phyloP scores from a whole-genome alignment of 768 basidiomycete genomes.

The Pisolithus marmoratus region DNA sequence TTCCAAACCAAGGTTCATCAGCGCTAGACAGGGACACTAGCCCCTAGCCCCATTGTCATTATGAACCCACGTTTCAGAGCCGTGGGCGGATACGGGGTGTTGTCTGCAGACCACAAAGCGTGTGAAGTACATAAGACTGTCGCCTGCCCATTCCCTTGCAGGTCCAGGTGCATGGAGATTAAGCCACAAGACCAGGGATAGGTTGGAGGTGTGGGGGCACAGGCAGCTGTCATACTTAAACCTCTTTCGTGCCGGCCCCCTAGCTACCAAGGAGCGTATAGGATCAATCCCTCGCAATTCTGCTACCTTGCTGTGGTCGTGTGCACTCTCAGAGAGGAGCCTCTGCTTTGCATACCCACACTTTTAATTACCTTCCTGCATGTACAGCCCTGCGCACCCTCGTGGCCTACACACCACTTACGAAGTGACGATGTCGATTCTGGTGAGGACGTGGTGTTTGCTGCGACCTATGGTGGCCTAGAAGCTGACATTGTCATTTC shows the following conservation, averaged over 20 bases:
- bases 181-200: background rate
- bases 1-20: background rate
- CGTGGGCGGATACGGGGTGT: background rate
- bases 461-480: conserved; percentile 3
- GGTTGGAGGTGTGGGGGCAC: background rate
- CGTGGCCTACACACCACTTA: conserved; percentile 19
- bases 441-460: conserved; percentile 20
- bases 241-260: background rate
- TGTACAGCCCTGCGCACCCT: conserved; percentile 10
- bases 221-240: background rate
- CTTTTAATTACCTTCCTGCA: conserved; percentile 17
- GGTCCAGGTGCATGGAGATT: conserved; percentile 1
- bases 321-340: conserved; percentile 3
- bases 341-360: conserved; percentile 11
- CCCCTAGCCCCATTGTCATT: background rate
- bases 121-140: conserved; percentile 1
- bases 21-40: background rate
- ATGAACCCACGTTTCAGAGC: background rate
- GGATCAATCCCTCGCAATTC: conserved; percentile 6
- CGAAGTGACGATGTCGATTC: conserved; percentile 23
- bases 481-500: conserved; percentile 12
- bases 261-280: conserved; percentile 7
- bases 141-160: background rate
- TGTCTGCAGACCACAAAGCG: background rate
- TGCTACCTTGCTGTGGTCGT: conserved; percentile 14